A percentile compares a stretch with the other conserved stretches of the same genome.
phyloP scores from a whole-genome alignment of 1,284 basidiomycete species.

The Mixia osmundae region DNA sequence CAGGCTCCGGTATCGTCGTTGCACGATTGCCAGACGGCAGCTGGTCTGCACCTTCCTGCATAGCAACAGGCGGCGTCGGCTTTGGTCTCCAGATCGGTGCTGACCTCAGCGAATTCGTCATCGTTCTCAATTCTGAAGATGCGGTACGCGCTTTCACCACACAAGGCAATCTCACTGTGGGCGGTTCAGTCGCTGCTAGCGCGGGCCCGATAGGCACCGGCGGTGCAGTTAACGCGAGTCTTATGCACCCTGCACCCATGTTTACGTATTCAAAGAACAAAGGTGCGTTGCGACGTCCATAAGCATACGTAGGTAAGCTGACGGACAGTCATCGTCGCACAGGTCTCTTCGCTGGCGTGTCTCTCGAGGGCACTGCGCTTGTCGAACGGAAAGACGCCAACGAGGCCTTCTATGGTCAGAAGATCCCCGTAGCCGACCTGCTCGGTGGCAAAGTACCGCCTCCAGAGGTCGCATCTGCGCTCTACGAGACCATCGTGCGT shows the following conservation, averaged over 20 bases:
- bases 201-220: constrained; percentile 91
- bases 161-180: constrained; percentile 88
- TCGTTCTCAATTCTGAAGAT: constrained; percentile 90
- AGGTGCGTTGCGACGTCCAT: too few species aligned
- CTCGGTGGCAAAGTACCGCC: constrained; percentile 72
- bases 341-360: constrained; percentile 88
- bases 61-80: constrained; percentile 77
- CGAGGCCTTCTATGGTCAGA: constrained; percentile 73
- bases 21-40: constrained; percentile 84
- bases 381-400: constrained; percentile 44
- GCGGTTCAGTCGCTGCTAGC: constrained; percentile 26
- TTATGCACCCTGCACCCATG: constrained; percentile 86
- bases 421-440: constrained; percentile 70
- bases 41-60: constrained; percentile 92
- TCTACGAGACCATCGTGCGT: constrained; percentile 71
- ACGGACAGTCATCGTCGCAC: too few species aligned
- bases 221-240: constrained; percentile 59
- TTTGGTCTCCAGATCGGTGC: constrained; percentile 81
- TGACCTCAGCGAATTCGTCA: constrained; percentile 28
- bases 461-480: constrained; percentile 72
- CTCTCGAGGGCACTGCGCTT: constrained; percentile 79
- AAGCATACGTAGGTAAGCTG: too few species aligned
- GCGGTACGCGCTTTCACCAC: constrained; percentile 85
- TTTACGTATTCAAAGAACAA: constrained; percentile 92
- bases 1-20: constrained; percentile 80